Evolutionary conservation across 139 green algal species (phyloP).

Genomic region (Limnomonas spitsbergensis): DNA sequence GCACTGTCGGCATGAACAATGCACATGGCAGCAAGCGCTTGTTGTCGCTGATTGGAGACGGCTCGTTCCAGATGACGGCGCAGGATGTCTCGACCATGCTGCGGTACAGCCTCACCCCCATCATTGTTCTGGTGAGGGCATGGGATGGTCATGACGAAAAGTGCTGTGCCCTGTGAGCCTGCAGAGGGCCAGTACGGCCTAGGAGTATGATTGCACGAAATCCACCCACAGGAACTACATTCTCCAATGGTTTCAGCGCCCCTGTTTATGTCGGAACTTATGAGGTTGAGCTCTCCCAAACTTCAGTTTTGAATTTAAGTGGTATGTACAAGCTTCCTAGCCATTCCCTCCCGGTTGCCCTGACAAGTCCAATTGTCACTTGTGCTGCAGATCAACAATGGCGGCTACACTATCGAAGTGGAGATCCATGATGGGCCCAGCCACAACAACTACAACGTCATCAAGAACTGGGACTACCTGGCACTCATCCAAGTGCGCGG

Average conservation of each 20-base stretch:
- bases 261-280: too few relatives aligned
- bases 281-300: too few relatives aligned
- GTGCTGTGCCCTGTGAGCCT: too few relatives aligned
- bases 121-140: constrained; percentile 68
- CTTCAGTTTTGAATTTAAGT: too few relatives aligned
- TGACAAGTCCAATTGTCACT: neutral
- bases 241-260: too few relatives aligned
- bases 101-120: constrained; percentile 54
- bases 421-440: constrained; percentile 70
- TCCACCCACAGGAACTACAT: too few relatives aligned
- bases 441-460: constrained; percentile 51
- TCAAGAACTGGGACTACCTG: constrained; percentile 71
- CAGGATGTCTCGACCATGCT: constrained; percentile 79
- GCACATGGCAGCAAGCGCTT: constrained; percentile 47
- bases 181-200: too few relatives aligned
- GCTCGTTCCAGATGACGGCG: constrained; percentile 61
- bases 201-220: too few relatives aligned
- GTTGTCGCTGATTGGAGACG: constrained; percentile 75
- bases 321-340: neutral
- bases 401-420: constrained; percentile 70
- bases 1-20: neutral
- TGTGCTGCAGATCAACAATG: constrained; percentile 69
- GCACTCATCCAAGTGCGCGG: constrained; percentile 46
- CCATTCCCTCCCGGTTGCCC: neutral
- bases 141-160: too few relatives aligned